phyloP scores from a whole-genome alignment of 1,284 basidiomycete species.

The Ceratobasidium sp. region DNA sequence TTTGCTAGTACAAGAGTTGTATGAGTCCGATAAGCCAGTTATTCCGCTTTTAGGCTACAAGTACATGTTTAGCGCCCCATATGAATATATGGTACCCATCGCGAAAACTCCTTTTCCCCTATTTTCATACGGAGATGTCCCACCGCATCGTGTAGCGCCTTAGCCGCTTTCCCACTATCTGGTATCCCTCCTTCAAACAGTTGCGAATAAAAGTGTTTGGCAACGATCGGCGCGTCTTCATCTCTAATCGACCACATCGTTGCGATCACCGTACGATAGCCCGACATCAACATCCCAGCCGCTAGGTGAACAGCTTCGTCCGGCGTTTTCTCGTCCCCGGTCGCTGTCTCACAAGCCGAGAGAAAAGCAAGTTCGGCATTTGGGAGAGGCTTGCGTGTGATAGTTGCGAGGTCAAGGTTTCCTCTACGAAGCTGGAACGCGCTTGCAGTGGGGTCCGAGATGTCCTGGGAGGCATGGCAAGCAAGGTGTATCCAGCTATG shows the following conservation, averaged over 20 bases:
- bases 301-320: conserved; percentile 11
- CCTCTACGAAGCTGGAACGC: conserved; percentile 19
- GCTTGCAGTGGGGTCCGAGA: not conserved
- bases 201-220: not conserved
- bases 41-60: no score
- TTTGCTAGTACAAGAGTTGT: no score
- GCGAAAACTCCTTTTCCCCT: conserved; percentile 3
- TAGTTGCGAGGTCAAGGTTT: conserved; percentile 6
- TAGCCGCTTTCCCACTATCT: not conserved
- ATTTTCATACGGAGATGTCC: not conserved
- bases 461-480: conserved; percentile 7
- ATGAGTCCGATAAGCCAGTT: no score
- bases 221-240: not conserved
- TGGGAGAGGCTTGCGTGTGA: not conserved
- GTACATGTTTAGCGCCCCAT: not conserved
- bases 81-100: conserved; percentile 15
- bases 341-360: not conserved
- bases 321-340: not conserved
- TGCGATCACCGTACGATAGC: conserved; percentile 5
- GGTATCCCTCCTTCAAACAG: not conserved
- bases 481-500: not conserved
- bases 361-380: not conserved
- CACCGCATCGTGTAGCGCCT: conserved; percentile 15
- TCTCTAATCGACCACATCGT: conserved; percentile 17
- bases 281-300: conserved; percentile 11